Conservation (phyloP, 768 basidiomycete genomes). For the Cystofilobasidium capitatum region DNA sequence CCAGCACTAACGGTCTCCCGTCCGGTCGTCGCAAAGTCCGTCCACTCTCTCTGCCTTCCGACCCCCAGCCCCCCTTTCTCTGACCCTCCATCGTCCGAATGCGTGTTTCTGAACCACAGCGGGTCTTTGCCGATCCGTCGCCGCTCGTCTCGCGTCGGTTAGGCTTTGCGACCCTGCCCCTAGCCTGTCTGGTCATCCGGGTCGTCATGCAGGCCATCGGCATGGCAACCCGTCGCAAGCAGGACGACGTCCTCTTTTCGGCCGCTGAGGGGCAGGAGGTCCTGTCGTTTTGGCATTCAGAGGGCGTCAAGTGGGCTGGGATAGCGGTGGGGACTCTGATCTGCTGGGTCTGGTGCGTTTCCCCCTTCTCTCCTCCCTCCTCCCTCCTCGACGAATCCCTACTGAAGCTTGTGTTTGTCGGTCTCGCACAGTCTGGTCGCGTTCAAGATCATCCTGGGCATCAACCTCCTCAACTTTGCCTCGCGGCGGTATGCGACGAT, state of each 20-base stretch:
- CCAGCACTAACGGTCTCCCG: constrained; percentile 27
- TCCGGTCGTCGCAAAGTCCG: constrained; percentile 61
- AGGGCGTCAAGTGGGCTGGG: constrained; percentile 46
- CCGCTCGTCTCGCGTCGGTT: constrained; percentile 85
- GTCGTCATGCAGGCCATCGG: constrained; percentile 42
- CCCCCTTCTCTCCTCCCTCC: constrained; percentile 21
- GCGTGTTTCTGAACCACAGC: too few relatives aligned
- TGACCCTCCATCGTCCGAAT: neutral
- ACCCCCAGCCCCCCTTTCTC: too few relatives aligned
- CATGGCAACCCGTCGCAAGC: constrained; percentile 33
- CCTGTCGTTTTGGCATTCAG: constrained; percentile 35
- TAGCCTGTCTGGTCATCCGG: constrained; percentile 60
- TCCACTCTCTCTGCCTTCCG: constrained; percentile 1
- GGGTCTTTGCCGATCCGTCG: constrained; percentile 88
- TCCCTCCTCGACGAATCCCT: neutral
- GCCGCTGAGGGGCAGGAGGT: too few relatives aligned
- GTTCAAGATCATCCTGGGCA: constrained; percentile 84
- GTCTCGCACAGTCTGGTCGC: constrained; percentile 52
- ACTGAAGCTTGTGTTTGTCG: neutral
- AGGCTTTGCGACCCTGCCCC: constrained; percentile 84
- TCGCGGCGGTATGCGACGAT: constrained; percentile 61
- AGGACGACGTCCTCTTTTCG: constrained; percentile 31
- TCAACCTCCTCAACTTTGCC: constrained; percentile 76
- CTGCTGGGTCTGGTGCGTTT: constrained; percentile 68
- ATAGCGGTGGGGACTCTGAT: constrained; percentile 32